Evolutionary conservation across 768 basidiomycete genomes (phyloP), one percentile per base, ranked within the genome.

Genomic region (Termitomyces eurrhizus): DNA sequence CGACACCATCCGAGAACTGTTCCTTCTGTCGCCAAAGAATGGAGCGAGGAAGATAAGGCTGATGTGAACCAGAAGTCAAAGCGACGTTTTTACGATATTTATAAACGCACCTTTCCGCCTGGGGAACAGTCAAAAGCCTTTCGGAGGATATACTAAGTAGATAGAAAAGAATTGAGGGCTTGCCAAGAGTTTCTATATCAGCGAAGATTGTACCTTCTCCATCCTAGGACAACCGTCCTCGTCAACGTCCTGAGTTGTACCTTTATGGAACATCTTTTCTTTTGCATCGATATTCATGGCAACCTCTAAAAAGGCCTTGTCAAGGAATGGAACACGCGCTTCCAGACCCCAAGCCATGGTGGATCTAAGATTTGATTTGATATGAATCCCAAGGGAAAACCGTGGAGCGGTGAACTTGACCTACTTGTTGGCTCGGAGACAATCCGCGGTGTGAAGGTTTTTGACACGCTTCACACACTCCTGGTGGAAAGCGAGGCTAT

Each of bases 331-430:
- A 6, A 99, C 97, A 52, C 97, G 93, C 2, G 95, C 95, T 73
- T 99, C 97, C 51, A 99, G 86, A 63, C 97, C 97, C 95, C 96
- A 99, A 1, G 97, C 97, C 97, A 99, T 98, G 8, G 97, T 98
- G 32, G 95, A 97, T 70, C 92, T 92, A 48, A 49, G 60, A 52
- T 46, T 44, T 44, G 36, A 48, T 46, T 44, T 45, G 36, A 48
- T 32, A 35, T 62, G 37, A 32, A 35, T 44, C 35, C 45, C 18
- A 48, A 48, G 55, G 60, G 37, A 37, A 52, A 24, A 14, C 16
- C 37, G 41, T 49, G 53, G 61, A 52, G 37, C 36, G 37, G 29
- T 24, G 39, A 52, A 7, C 18, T 46, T n/a, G 36, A 70, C 83
- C 65, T 62, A 92, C 93, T 99, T 99, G 85, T 99, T 99, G 61